These are phyloP conservation scores for Talaromyces islandicus DNA, from an alignment of 2,329 filamentous ascomycete species.

Conservation along the genomic window DNA sequence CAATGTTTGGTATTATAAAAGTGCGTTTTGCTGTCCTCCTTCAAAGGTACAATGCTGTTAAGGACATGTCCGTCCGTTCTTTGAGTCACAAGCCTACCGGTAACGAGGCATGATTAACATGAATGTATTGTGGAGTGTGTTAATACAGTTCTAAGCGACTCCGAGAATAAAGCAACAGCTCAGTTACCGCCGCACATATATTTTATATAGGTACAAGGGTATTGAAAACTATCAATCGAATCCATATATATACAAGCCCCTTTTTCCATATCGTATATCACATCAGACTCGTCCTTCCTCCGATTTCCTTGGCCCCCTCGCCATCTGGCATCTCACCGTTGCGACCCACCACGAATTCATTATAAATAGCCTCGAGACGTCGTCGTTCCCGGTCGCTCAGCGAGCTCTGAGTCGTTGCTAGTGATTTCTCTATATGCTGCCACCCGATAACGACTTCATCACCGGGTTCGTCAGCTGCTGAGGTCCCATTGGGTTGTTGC, in stretches of 20 bases:
- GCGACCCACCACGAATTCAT: constrained; percentile 84
- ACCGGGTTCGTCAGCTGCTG: constrained; percentile 1
- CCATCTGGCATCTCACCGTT: constrained; percentile 95
- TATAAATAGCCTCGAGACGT: constrained; percentile 74
- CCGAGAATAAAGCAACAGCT: no score
- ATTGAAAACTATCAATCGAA: not conserved
- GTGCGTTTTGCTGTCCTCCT: no score
- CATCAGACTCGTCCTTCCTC: constrained; percentile 90
- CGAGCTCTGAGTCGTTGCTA: constrained; percentile 72
- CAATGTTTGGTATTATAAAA: no score
- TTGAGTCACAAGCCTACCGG: no score
- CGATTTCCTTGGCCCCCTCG: constrained; percentile 85
- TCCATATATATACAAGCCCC: not conserved
- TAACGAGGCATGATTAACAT: no score
- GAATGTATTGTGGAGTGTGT: no score
- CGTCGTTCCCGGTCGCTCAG: constrained; percentile 73
- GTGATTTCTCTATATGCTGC: constrained; percentile 72
- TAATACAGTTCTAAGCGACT: no score
- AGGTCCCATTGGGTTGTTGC: constrained; percentile 12
- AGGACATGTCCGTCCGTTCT: no score
- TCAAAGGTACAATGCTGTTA: no score
- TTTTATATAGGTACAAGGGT: not conserved
- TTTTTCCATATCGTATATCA: constrained; percentile 33
- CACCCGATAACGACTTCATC: constrained; percentile 77
- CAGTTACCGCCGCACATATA: not conserved